Evolutionary conservation across 2,329 filamentous ascomycete species (phyloP).

Genomic region (Cladosporium sp.): DNA sequence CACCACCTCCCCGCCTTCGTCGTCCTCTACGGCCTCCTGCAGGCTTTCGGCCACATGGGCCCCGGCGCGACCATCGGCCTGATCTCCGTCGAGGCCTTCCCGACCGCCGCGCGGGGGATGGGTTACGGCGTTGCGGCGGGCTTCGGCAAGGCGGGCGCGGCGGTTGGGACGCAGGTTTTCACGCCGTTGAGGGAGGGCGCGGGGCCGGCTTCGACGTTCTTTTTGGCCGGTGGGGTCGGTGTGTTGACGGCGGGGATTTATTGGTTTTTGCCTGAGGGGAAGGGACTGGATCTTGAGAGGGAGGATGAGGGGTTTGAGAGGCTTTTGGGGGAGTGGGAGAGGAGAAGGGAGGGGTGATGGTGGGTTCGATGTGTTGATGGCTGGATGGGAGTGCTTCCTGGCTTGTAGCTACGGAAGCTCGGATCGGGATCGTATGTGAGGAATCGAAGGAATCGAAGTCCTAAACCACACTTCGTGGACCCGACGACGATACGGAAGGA

Average conservation of each 20-base stretch:
- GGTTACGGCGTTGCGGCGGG: constrained; percentile 49
- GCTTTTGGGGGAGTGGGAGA: background rate
- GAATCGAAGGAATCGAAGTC: too few species aligned
- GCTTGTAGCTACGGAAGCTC: too few species aligned
- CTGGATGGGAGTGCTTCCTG: too few species aligned
- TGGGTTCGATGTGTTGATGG: too few species aligned
- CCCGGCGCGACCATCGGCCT: constrained; percentile 48
- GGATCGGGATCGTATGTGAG: too few species aligned
- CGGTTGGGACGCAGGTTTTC: constrained; percentile 47
- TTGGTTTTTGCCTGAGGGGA: constrained; percentile 19
- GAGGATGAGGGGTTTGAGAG: constrained; percentile 19
- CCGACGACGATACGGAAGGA: too few species aligned
- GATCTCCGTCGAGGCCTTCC: constrained; percentile 46
- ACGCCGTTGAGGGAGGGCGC: constrained; percentile 35
- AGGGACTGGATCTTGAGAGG: constrained; percentile 14
- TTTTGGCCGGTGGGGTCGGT: constrained; percentile 17
- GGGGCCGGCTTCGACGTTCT: constrained; percentile 19
- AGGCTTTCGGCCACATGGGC: constrained; percentile 45
- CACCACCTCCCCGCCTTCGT: constrained; percentile 44
- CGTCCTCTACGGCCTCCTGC: constrained; percentile 48
- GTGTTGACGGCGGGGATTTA: constrained; percentile 18
- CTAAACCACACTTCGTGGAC: too few species aligned
- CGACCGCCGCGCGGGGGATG: constrained; percentile 47
- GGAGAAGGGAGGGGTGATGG: background rate
- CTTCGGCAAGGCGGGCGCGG: constrained; percentile 47